These are phyloP conservation scores for Mycena floridula DNA, from an alignment of 768 basidiomycete genomes.

Conservation along the genomic window DNA sequence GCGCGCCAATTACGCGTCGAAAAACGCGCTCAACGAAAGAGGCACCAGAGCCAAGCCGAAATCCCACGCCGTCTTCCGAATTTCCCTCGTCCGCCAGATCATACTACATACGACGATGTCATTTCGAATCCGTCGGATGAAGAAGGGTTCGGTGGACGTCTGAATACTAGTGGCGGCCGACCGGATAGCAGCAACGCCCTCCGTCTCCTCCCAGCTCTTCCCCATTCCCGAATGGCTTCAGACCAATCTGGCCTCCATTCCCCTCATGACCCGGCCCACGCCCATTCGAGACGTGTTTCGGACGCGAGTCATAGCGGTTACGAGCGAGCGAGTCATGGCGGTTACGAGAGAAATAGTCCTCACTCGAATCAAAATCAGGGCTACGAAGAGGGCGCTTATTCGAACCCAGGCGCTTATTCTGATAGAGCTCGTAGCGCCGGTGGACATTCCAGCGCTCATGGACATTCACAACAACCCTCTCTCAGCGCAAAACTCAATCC, in stretches of 20 bases:
- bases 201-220: conserved; percentile 52
- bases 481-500: conserved; percentile 49
- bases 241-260: conserved; percentile 46
- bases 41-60: conserved; percentile 43
- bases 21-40: conserved; percentile 54
- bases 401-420: too few relatives aligned
- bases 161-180: not conserved
- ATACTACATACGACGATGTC: conserved; percentile 56
- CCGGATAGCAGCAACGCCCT: conserved; percentile 27
- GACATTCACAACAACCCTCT: not conserved
- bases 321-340: too few relatives aligned
- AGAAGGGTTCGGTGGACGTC: conserved; percentile 29
- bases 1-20: conserved; percentile 63
- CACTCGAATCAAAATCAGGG: too few relatives aligned
- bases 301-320: too few relatives aligned
- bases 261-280: conserved; percentile 51
- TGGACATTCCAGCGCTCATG: not conserved
- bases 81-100: conserved; percentile 73
- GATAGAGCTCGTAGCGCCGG: not conserved
- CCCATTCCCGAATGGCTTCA: conserved; percentile 58
- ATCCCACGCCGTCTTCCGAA: conserved; percentile 69
- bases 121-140: conserved; percentile 88
- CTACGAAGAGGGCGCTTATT: too few relatives aligned
- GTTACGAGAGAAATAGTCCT: too few relatives aligned
- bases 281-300: conserved; percentile 59